phyloP scores from a whole-genome alignment of 768 basidiomycete species.

The Phylloporus rhodoxanthus region DNA sequence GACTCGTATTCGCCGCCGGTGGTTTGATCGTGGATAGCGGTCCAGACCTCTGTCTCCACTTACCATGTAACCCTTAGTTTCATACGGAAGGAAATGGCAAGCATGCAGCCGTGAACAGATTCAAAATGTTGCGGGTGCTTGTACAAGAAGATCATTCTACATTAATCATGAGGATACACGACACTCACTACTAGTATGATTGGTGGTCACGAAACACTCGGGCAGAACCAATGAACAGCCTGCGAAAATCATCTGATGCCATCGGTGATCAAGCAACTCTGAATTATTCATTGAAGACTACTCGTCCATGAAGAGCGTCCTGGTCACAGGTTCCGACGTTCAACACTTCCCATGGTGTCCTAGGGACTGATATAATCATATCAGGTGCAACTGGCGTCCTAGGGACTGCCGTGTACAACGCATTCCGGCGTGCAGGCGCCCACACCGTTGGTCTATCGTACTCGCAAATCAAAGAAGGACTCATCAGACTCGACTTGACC shows the following conservation, averaged over 20 bases:
- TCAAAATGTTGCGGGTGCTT: background rate
- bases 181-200: too few species aligned
- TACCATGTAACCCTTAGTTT: background rate
- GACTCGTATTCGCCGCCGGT: background rate
- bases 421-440: slow-evolving; percentile 46
- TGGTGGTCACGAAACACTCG: too few species aligned
- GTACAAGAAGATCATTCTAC: background rate
- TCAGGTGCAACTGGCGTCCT: slow-evolving; percentile 89
- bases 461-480: slow-evolving; percentile 53
- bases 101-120: background rate
- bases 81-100: background rate
- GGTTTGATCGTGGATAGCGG: background rate
- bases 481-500: slow-evolving; percentile 62
- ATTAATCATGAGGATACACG: too few species aligned
- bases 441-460: slow-evolving; percentile 67
- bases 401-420: slow-evolving; percentile 68
- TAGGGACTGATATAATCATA: slow-evolving; percentile 3
- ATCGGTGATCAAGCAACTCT: background rate
- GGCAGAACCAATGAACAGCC: slow-evolving; percentile 2
- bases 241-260: background rate
- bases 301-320: slow-evolving; percentile 38
- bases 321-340: slow-evolving; percentile 46
- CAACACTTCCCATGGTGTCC: slow-evolving; percentile 6
- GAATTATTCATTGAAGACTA: background rate
- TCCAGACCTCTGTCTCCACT: background rate